Evolutionary conservation across 768 basidiomycete genomes (phyloP).

Genomic region (Hygrophoropsis aurantiaca): DNA sequence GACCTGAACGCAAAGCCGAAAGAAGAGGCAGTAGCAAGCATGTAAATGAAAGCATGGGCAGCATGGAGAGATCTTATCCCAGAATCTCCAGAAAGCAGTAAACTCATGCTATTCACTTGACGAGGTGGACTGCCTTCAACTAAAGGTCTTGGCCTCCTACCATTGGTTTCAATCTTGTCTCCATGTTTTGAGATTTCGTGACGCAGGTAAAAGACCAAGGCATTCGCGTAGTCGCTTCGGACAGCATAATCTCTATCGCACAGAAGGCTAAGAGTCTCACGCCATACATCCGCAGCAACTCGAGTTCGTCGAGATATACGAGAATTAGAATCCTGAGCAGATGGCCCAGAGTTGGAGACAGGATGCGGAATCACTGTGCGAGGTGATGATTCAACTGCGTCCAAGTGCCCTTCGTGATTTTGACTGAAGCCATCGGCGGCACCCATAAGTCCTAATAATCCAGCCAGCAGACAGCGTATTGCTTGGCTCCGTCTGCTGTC

Average conservation of each 20-base stretch:
- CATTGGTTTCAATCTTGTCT: constrained; percentile 48
- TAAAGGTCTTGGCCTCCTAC: constrained; percentile 44
- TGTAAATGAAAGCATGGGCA: constrained; percentile 77
- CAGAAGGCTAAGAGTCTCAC: constrained; percentile 82
- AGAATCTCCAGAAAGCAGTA: constrained; percentile 56
- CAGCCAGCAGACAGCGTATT: constrained; percentile 67
- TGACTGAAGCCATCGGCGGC: constrained; percentile 54
- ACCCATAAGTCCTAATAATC: constrained; percentile 67
- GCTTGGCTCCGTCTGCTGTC: constrained; percentile 58
- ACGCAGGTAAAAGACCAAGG: constrained; percentile 73
- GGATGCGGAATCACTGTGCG: constrained; percentile 14
- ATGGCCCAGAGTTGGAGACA: constrained; percentile 24
- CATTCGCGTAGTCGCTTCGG: constrained; percentile 72
- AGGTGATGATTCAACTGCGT: constrained; percentile 22
- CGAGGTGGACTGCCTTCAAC: constrained; percentile 48
- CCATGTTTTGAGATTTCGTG: constrained; percentile 71
- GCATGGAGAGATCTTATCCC: constrained; percentile 76
- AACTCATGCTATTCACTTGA: constrained; percentile 45
- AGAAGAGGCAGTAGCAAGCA: constrained; percentile 69
- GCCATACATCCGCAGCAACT: constrained; percentile 84
- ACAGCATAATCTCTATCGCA: constrained; percentile 80
- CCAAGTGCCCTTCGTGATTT: constrained; percentile 12
- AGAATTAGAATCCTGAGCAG: constrained; percentile 25
- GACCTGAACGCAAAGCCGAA: constrained; percentile 48
- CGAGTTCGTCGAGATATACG: constrained; percentile 57